A percentile compares a stretch with the other conserved stretches of the same genome.
Evolutionary conservation across 1,284 basidiomycete species (phyloP).

Genomic region (Cryptococcus amylolentus): DNA sequence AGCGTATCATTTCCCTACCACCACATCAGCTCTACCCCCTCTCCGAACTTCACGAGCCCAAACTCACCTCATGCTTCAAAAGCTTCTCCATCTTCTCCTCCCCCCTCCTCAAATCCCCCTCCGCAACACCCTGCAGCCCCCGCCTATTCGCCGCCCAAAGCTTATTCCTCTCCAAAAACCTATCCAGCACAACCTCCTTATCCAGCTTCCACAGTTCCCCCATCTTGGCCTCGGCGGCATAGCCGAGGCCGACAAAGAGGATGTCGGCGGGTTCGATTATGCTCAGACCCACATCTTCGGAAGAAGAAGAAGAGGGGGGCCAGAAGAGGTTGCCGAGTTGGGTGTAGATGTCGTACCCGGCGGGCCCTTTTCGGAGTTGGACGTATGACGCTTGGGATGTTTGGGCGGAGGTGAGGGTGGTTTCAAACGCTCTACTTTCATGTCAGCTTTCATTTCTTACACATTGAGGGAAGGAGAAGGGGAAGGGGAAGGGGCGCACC

Average conservation of each 20-base stretch:
- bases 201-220: constrained; percentile 37
- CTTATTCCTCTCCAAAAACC: constrained; percentile 34
- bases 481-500: too few species aligned
- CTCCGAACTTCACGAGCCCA: not conserved
- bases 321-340: constrained; percentile 30
- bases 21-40: not conserved
- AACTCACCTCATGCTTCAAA: constrained; percentile 29
- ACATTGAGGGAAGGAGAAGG: not conserved
- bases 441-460: constrained; percentile 1
- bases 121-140: constrained; percentile 31
- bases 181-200: constrained; percentile 38
- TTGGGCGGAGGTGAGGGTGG: constrained; percentile 5
- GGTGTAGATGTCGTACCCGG: constrained; percentile 17
- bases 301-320: constrained; percentile 2
- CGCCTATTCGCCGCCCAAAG: constrained; percentile 31
- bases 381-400: constrained; percentile 8
- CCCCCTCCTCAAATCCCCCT: constrained; percentile 27
- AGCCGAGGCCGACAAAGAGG: constrained; percentile 19
- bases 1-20: constrained; percentile 24
- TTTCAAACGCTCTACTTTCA: constrained; percentile 13
- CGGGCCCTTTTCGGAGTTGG: constrained; percentile 1
- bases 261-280: constrained; percentile 33
- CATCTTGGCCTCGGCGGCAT: constrained; percentile 18
- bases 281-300: constrained; percentile 12
- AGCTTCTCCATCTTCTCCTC: constrained; percentile 34